phyloP scores from a whole-genome alignment of 495 filamentous ascomycete genomes.

The Penicillium parvum region DNA sequence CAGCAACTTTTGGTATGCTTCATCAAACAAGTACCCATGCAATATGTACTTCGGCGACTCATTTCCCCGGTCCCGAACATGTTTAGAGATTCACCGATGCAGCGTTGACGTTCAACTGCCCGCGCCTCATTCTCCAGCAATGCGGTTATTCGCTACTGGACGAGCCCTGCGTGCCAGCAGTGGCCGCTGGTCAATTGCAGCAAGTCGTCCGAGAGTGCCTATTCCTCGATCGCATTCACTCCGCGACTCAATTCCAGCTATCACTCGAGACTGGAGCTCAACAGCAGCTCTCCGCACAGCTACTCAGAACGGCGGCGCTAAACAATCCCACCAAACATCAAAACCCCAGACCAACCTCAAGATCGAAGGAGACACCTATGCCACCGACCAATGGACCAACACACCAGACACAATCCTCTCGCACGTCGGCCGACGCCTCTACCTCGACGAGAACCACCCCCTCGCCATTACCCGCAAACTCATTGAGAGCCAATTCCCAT shows the following conservation, averaged over 20 bases:
- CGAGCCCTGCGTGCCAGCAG: slow-evolving; percentile 41
- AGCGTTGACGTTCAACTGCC: not conserved
- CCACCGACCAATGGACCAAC: slow-evolving; percentile 81
- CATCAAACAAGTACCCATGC: not conserved
- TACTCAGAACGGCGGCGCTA: slow-evolving; percentile 10
- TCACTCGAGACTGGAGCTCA: slow-evolving; percentile 33
- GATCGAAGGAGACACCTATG: slow-evolving; percentile 61
- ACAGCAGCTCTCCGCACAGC: slow-evolving; percentile 27
- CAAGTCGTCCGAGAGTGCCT: slow-evolving; percentile 23
- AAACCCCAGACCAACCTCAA: slow-evolving; percentile 26
- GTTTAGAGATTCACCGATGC: slow-evolving; percentile 14
- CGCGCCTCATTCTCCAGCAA: slow-evolving; percentile 14
- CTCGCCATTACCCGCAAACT: slow-evolving; percentile 84
- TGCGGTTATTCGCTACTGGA: slow-evolving; percentile 45
- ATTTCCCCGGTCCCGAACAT: slow-evolving; percentile 29
- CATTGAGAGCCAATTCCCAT: slow-evolving; percentile 84
- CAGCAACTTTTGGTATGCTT: too few species aligned
- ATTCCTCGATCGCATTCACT: slow-evolving; percentile 23
- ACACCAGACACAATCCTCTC: slow-evolving; percentile 69
- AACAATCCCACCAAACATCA: slow-evolving; percentile 6
- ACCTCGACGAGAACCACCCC: slow-evolving; percentile 84
- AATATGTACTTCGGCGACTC: slow-evolving; percentile 26
- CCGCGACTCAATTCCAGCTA: slow-evolving; percentile 10
- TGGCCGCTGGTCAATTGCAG: slow-evolving; percentile 36
- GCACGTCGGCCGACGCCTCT: slow-evolving; percentile 67